phyloP scores from a whole-genome alignment of 2,329 filamentous ascomycete genomes.

The Colletotrichum lentis region DNA sequence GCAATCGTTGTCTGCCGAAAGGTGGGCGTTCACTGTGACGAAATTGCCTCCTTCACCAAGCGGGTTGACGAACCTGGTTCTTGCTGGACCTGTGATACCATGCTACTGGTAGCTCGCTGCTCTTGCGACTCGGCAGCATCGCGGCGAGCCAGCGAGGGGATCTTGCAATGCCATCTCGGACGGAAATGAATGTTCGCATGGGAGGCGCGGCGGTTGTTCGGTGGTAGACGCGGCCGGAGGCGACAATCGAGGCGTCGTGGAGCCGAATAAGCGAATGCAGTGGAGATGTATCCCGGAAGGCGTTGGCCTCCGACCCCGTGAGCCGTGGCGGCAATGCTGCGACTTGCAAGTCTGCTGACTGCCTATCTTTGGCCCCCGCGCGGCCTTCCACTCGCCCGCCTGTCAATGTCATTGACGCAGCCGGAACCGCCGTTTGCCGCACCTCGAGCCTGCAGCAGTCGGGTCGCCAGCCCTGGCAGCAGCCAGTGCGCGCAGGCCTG shows the following conservation, averaged over 20 bases:
- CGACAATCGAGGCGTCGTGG: slow-evolving; percentile 21
- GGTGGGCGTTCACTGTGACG: slow-evolving; percentile 7
- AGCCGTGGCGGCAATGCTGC: slow-evolving; percentile 21
- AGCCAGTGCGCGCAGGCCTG: slow-evolving; percentile 22
- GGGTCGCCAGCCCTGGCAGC: slow-evolving; percentile 7
- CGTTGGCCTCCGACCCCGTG: slow-evolving; percentile 2
- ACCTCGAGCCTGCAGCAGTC: neutral
- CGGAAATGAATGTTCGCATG: slow-evolving; percentile 20
- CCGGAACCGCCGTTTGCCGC: slow-evolving; percentile 31
- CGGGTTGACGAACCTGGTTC: slow-evolving; percentile 2
- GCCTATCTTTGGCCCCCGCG: slow-evolving; percentile 28
- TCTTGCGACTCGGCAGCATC: slow-evolving; percentile 20
- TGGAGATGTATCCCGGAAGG: slow-evolving; percentile 2
- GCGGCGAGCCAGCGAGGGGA: slow-evolving; percentile 6
- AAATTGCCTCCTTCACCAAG: slow-evolving; percentile 9
- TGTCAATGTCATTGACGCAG: slow-evolving; percentile 14
- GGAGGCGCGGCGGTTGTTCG: slow-evolving; percentile 23
- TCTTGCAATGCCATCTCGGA: slow-evolving; percentile 16
- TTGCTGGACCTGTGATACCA: neutral
- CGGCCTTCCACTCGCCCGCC: neutral
- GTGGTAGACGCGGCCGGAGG: slow-evolving; percentile 28
- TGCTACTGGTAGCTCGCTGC: slow-evolving; percentile 20
- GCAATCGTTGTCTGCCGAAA: neutral
- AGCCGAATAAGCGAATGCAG: slow-evolving; percentile 5
- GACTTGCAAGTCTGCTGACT: slow-evolving; percentile 24